Percentiles rank a stretch among this genome's conserved stretches.
These are phyloP conservation scores for Penicillium pancosmium DNA, from an alignment of 495 filamentous ascomycete species.

Conservation along the genomic window DNA sequence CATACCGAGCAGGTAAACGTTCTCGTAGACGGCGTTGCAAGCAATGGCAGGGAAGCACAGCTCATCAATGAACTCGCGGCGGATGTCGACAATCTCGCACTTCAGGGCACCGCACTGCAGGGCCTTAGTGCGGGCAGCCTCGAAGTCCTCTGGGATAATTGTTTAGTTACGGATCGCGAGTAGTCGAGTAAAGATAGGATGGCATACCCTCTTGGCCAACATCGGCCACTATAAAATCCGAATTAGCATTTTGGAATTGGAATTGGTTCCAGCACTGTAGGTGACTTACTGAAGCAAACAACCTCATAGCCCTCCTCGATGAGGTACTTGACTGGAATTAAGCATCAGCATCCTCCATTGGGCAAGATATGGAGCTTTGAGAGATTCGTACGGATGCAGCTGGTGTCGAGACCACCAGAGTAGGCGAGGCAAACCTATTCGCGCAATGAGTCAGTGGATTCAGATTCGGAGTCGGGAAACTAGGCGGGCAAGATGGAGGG, in stretches of 20 bases:
- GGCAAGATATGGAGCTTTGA: conserved; percentile 2
- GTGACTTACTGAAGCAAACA: conserved; percentile 60
- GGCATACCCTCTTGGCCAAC: conserved; percentile 59
- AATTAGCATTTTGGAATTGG: conserved; percentile 33
- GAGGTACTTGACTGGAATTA: conserved; percentile 57
- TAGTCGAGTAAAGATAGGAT: not conserved
- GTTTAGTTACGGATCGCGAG: conserved; percentile 11
- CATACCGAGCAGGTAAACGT: conserved; percentile 73
- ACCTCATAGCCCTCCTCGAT: conserved; percentile 72
- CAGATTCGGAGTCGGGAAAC: not conserved
- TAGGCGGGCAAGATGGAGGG: conserved; percentile 9
- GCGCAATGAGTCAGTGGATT: conserved; percentile 21
- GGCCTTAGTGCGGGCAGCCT: conserved; percentile 59
- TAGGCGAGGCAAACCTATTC: conserved; percentile 42
- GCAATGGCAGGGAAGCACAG: conserved; percentile 82
- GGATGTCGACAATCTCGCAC: conserved; percentile 54
- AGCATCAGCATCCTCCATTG: conserved; percentile 23
- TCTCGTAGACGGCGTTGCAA: conserved; percentile 88
- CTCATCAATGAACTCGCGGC: conserved; percentile 79
- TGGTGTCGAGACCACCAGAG: conserved; percentile 66
- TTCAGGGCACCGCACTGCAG: conserved; percentile 58
- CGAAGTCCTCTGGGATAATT: conserved; percentile 57
- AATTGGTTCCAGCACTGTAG: not conserved
- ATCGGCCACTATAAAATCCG: conserved; percentile 55
- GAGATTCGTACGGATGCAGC: conserved; percentile 53